These are phyloP conservation scores for Phytophthora colocasiae DNA, from an alignment of 352 stramenopile species.

Conservation along the genomic window DNA sequence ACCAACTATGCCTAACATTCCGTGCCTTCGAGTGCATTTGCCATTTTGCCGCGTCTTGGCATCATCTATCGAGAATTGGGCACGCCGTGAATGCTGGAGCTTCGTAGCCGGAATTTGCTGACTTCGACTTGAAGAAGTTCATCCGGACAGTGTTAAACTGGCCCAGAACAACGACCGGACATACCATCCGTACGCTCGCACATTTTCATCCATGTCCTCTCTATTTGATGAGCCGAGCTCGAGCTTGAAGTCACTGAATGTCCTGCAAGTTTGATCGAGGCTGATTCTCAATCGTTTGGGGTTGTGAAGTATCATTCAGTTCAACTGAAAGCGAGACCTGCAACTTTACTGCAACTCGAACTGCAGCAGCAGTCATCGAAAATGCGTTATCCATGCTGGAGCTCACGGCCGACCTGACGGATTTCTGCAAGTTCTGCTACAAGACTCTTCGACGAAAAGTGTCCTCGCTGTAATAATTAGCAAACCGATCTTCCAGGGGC, in stretches of 20 bases:
- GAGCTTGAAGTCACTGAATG: neutral
- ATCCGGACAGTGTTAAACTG: constrained; percentile 9
- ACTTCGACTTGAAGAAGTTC: constrained; percentile 10
- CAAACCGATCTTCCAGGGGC: neutral
- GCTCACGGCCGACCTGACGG: neutral
- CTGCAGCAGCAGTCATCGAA: neutral
- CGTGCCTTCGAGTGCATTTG: neutral
- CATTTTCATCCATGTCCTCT: constrained; percentile 12
- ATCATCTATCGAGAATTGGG: neutral
- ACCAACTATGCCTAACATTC: neutral
- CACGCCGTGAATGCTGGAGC: neutral
- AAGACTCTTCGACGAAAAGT: neutral
- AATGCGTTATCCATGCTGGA: neutral
- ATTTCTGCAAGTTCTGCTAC: too few species aligned
- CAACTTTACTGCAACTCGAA: neutral
- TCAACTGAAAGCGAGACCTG: neutral
- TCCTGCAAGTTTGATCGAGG: neutral
- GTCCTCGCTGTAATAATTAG: neutral
- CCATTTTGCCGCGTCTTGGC: neutral
- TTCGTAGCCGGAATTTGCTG: constrained; percentile 1
- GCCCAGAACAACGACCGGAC: neutral
- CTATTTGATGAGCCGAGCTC: neutral
- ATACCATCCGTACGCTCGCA: constrained; percentile 24
- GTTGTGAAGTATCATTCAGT: too few species aligned
- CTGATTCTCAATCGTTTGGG: too few species aligned